phyloP scores from a whole-genome alignment of 2,329 filamentous ascomycete genomes.

The Sporothrix pseudoabietina region DNA sequence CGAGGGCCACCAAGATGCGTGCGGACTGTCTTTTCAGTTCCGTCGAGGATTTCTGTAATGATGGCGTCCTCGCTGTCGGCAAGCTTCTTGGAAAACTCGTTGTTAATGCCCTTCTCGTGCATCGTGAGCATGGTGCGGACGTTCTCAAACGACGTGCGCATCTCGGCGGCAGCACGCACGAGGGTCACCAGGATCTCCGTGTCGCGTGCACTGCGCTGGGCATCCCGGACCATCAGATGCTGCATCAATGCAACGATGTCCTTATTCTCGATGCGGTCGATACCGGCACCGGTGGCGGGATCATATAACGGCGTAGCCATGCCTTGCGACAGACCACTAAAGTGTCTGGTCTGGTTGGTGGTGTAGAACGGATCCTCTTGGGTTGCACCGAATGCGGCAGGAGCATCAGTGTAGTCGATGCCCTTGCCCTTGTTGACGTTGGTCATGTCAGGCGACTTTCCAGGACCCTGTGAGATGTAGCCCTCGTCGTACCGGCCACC shows the following conservation, averaged over 20 bases:
- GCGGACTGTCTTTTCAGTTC: constrained; percentile 82
- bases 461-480: constrained; percentile 76
- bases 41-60: constrained; percentile 81
- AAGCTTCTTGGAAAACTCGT: constrained; percentile 70
- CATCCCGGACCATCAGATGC: constrained; percentile 94
- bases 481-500: constrained; percentile 76
- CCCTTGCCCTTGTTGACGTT: constrained; percentile 57
- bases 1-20: constrained; percentile 83
- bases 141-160: constrained; percentile 94
- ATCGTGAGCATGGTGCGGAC: constrained; percentile 90
- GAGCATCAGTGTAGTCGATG: constrained; percentile 55
- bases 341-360: constrained; percentile 63
- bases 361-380: constrained; percentile 68
- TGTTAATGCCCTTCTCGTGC: constrained; percentile 85
- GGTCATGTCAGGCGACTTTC: constrained; percentile 56
- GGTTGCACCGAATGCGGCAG: constrained; percentile 38
- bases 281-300: constrained; percentile 79
- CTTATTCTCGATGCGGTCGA: constrained; percentile 91
- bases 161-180: constrained; percentile 90
- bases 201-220: constrained; percentile 91
- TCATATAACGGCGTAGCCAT: constrained; percentile 91
- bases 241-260: constrained; percentile 98
- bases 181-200: constrained; percentile 95
- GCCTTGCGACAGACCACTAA: constrained; percentile 89
- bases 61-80: constrained; percentile 87